Base-by-base conservation (phyloP, 108 stramenopile species). In the Cylindrotheca fusiformis region DNA sequence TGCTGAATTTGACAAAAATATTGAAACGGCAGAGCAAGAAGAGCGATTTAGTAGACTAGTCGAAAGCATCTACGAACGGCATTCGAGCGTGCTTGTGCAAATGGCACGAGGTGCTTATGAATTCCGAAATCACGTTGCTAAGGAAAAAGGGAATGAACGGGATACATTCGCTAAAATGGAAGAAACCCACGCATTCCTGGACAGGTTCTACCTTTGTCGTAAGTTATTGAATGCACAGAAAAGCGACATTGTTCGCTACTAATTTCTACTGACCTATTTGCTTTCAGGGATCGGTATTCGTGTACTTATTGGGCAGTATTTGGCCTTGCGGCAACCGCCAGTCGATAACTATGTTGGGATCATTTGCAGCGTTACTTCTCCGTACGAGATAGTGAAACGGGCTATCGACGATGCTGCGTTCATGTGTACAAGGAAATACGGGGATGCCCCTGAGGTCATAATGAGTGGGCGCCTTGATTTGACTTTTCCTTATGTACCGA, bases 401-500 rank as follows among this genome's bases (percentile, higher is more conserved):
- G 98, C 99, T 45, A 95, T 97, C 52, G 93, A 95, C 48, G 98
- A 99, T 80, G 97, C 98, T 10, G 84, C 85, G 32, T 96, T 89
- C 68, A 98, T 98, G 94, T 98, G 98, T 78, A 90, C 86, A 51
- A 80, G 97, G 21, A 94, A 93, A 77, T 97, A 97, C 68, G 97
- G 98, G 8, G 97, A 98, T 63, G 98, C 97, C 8, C 99, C 99
- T n/a, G 96, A 98, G 55, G 99, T 99, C 10, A 90, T 93, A 36
- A 91, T 99, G 62, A 89, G 85, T 46, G 97, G 97, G 27, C 63
- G 95, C 48, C 70, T 94, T 52, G 96, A 98, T 69, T 76, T 97
- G 75, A 90, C 94, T 48, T 99, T 99, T 68, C 86, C 94, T 8
- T 97, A 96, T 62, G 94, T 94, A 48, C 90, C 92, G 14, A 87